These are phyloP conservation scores for Arthromyces matolae DNA, from an alignment of 768 basidiomycete genomes.

Conservation along the genomic window DNA sequence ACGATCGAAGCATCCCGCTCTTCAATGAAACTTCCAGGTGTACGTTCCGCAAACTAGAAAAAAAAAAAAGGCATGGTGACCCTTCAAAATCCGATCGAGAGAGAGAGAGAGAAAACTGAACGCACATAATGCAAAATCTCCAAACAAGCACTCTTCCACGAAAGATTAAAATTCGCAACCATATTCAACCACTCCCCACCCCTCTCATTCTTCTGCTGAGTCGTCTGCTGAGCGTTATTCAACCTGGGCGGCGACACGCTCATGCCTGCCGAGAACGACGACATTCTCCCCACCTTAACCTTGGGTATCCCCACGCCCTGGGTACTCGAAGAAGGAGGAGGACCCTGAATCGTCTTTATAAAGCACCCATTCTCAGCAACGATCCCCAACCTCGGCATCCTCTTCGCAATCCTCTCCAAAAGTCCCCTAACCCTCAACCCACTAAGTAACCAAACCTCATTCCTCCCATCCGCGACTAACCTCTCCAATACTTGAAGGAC, in stretches of 20 bases:
- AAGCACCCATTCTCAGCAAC: slow-evolving; percentile 90
- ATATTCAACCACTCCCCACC: slow-evolving; percentile 67
- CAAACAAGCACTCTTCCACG: slow-evolving; percentile 77
- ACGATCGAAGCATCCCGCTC: slow-evolving; percentile 79
- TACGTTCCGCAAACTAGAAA: slow-evolving; percentile 81
- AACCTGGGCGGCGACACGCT: neutral
- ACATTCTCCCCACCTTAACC: slow-evolving; percentile 12
- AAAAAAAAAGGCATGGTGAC: no score
- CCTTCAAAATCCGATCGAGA: no score
- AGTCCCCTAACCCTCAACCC: slow-evolving; percentile 63
- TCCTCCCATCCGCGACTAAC: slow-evolving; percentile 60
- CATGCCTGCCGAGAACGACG: neutral
- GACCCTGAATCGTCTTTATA: slow-evolving; percentile 48
- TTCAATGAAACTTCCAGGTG: slow-evolving; percentile 81
- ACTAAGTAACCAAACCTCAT: slow-evolving; percentile 81
- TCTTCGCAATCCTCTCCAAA: slow-evolving; percentile 58
- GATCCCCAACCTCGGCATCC: slow-evolving; percentile 67
- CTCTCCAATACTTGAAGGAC: slow-evolving; percentile 49
- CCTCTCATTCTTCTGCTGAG: neutral
- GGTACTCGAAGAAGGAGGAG: no score
- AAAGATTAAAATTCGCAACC: slow-evolving; percentile 73
- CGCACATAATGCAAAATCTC: slow-evolving; percentile 84
- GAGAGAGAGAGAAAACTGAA: no score
- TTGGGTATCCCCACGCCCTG: no score
- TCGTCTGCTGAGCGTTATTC: neutral